Evolutionary conservation across 176 grass and related monocot species (phyloP).

Genomic region (Carex kokanica): DNA sequence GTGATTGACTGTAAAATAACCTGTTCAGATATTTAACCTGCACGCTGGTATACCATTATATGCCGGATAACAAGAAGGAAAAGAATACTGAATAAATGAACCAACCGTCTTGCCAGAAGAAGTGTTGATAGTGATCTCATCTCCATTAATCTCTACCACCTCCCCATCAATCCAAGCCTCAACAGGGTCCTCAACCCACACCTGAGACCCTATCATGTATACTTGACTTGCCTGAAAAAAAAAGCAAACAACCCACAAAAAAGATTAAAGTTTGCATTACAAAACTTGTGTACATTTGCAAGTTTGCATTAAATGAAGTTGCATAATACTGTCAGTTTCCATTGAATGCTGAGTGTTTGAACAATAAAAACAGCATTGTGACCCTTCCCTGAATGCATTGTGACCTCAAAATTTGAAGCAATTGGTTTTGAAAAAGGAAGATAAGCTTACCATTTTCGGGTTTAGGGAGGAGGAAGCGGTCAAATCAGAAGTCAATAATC

Average conservation of each 20-base stretch:
- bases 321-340: background rate
- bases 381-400: background rate
- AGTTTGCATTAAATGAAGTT: background rate
- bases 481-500: conserved; percentile 16
- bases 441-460: conserved; percentile 3
- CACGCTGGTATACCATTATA: background rate
- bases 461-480: background rate
- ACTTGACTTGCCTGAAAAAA: conserved; percentile 49
- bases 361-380: background rate
- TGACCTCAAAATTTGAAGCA: background rate
- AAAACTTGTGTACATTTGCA: background rate
- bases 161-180: conserved; percentile 93
- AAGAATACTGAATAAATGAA: conserved; percentile 12
- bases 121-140: conserved; percentile 53
- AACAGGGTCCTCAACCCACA: conserved; percentile 83
- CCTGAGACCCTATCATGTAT: conserved; percentile 60
- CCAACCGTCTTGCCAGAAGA: conserved; percentile 70
- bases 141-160: conserved; percentile 57
- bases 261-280: background rate
- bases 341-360: background rate
- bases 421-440: background rate
- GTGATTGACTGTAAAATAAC: background rate
- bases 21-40: background rate
- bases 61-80: background rate
- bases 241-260: background rate